Percentiles rank a stretch among this genome's conserved stretches.
phyloP scores from a whole-genome alignment of 805 yeast genomes.

The Diddensiella transvaalensis region DNA sequence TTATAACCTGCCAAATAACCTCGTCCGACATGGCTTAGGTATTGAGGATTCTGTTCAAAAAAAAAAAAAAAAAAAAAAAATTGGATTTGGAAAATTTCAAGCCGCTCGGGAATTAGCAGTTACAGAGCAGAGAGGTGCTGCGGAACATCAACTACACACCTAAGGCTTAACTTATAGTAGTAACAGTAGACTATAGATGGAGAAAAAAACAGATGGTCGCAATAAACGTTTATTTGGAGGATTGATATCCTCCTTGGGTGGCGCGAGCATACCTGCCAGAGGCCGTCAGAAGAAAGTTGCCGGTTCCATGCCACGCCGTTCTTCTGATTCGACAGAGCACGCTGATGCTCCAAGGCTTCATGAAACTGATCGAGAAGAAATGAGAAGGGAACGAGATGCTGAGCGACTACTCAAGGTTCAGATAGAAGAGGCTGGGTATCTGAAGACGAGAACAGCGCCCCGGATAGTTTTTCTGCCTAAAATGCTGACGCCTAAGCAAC shows the following conservation, averaged over 20 bases:
- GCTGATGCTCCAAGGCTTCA: too few species aligned
- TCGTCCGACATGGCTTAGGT: slow-evolving; percentile 25
- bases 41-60: slow-evolving; percentile 1
- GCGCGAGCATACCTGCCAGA: background rate
- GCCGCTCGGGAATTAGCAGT: background rate
- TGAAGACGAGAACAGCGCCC: slow-evolving; percentile 14
- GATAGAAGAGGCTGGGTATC: slow-evolving; percentile 8
- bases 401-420: slow-evolving; percentile 10
- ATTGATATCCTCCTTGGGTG: slow-evolving; percentile 17
- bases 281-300: background rate
- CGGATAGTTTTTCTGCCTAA: slow-evolving; percentile 16
- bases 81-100: slow-evolving; percentile 2
- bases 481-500: slow-evolving; percentile 13
- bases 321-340: background rate
- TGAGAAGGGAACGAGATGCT: slow-evolving; percentile 8
- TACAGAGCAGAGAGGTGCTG: too few species aligned
- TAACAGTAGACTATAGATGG: background rate
- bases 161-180: background rate
- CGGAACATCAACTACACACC: too few species aligned
- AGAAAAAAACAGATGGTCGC: slow-evolving; percentile 1
- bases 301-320: background rate
- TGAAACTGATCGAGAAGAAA: background rate
- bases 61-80: slow-evolving; percentile 15
- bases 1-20: slow-evolving; percentile 96
- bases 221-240: slow-evolving; percentile 20